Percentiles rank a stretch among this genome's conserved stretches.
These are phyloP conservation scores for Corynespora cassiicola DNA, from an alignment of 2,329 filamentous ascomycete genomes.

Conservation along the genomic window DNA sequence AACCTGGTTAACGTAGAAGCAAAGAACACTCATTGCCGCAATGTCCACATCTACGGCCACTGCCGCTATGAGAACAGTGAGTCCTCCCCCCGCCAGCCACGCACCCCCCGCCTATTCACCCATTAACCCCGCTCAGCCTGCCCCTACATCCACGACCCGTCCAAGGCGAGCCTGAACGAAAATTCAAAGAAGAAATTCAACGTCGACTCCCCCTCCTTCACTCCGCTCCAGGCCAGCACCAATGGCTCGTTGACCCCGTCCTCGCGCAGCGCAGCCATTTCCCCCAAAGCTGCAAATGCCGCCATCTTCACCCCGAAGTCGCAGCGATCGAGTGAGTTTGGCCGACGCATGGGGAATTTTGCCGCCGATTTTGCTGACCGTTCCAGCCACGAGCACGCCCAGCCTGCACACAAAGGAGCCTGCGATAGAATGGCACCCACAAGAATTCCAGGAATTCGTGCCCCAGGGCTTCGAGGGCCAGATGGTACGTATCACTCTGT, in stretches of 20 bases:
- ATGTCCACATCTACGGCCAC: slow-evolving; percentile 91
- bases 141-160: slow-evolving; percentile 85
- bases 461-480: slow-evolving; percentile 62
- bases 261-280: slow-evolving; percentile 77
- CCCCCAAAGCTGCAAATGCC: slow-evolving; percentile 87
- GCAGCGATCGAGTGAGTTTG: slow-evolving; percentile 47
- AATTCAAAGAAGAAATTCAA: slow-evolving; percentile 78
- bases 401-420: slow-evolving; percentile 54
- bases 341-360: slow-evolving; percentile 1
- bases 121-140: slow-evolving; percentile 56
- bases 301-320: slow-evolving; percentile 81
- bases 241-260: slow-evolving; percentile 54
- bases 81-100: slow-evolving; percentile 18
- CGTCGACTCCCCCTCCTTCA: slow-evolving; percentile 96
- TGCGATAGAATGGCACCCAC: slow-evolving; percentile 55
- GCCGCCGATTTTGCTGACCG: slow-evolving; percentile 20
- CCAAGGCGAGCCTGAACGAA: slow-evolving; percentile 65
- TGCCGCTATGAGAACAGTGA: slow-evolving; percentile 87
- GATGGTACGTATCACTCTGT: slow-evolving; percentile 51
- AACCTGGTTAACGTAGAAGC: slow-evolving; percentile 56
- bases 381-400: slow-evolving; percentile 50
- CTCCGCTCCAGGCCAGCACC: slow-evolving; percentile 65
- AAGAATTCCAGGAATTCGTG: slow-evolving; percentile 60
- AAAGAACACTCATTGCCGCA: slow-evolving; percentile 90
- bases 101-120: slow-evolving; percentile 11